These are phyloP conservation scores for Talaromyces sp. DNA, from an alignment of 2,329 filamentous ascomycete genomes.

Conservation along the genomic window DNA sequence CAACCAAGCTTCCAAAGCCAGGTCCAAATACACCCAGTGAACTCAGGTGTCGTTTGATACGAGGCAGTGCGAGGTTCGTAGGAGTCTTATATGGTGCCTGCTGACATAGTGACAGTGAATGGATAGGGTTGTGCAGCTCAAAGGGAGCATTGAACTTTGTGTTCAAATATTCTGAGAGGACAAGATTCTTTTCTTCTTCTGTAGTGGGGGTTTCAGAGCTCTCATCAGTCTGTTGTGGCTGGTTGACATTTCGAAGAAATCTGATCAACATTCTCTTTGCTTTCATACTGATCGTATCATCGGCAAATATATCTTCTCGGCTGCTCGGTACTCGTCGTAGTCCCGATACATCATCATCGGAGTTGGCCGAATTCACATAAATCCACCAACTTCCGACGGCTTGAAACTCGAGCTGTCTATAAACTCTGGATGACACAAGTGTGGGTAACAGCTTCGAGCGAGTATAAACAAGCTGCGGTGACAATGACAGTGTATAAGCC, in stretches of 20 bases:
- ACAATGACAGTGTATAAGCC: slow-evolving; percentile 76
- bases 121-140: slow-evolving; percentile 62
- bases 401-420: slow-evolving; percentile 86
- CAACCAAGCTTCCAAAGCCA: slow-evolving; percentile 83
- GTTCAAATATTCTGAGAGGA: slow-evolving; percentile 46
- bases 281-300: slow-evolving; percentile 69
- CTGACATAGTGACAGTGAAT: slow-evolving; percentile 73
- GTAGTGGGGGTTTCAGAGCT: slow-evolving; percentile 31
- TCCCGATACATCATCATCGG: slow-evolving; percentile 23
- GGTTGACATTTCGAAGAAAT: slow-evolving; percentile 82
- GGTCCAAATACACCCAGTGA: slow-evolving; percentile 86
- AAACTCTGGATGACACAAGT: slow-evolving; percentile 84
- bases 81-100: slow-evolving; percentile 52
- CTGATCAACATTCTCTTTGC: slow-evolving; percentile 89
- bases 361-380: slow-evolving; percentile 41
- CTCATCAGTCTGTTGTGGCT: slow-evolving; percentile 55
- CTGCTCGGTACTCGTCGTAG: slow-evolving; percentile 78
- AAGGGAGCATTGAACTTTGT: slow-evolving; percentile 64
- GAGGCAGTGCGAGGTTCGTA: slow-evolving; percentile 66
- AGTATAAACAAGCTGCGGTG: slow-evolving; percentile 82
- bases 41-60: slow-evolving; percentile 73
- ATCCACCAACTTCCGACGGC: slow-evolving; percentile 93
- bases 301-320: slow-evolving; percentile 85
- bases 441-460: slow-evolving; percentile 72
- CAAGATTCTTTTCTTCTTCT: slow-evolving; percentile 55